Evolutionary conservation across 1,139 yeast species (phyloP).

Genomic region (Kluyveromyces marxianus): DNA sequence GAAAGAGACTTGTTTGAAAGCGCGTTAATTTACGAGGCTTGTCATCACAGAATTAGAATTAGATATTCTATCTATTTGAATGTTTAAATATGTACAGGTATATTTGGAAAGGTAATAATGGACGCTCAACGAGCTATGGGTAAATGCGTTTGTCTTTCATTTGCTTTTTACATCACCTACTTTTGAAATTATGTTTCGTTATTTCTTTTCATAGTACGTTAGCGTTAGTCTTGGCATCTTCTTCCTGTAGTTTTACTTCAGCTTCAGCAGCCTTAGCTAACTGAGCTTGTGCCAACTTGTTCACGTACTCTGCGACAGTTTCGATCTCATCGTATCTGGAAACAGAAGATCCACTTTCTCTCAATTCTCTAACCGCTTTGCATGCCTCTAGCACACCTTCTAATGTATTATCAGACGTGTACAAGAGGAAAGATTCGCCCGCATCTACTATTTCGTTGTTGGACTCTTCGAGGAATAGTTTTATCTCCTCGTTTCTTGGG

Average conservation of each 20-base stretch:
- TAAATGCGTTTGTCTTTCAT: background rate
- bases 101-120: background rate
- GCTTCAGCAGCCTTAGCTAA: slow-evolving; percentile 3
- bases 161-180: background rate
- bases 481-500: slow-evolving; percentile 19
- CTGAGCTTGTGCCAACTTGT: slow-evolving; percentile 17
- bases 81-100: slow-evolving; percentile 3
- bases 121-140: background rate
- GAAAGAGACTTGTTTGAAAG: too few relatives aligned
- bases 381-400: slow-evolving; percentile 47
- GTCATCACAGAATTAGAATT: too few relatives aligned
- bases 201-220: background rate
- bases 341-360: slow-evolving; percentile 25
- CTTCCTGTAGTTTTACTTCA: background rate
- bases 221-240: slow-evolving; percentile 1
- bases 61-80: background rate
- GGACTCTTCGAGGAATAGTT: slow-evolving; percentile 17
- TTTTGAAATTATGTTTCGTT: slow-evolving; percentile 2
- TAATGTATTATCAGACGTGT: slow-evolving; percentile 40
- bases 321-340: slow-evolving; percentile 31
- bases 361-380: slow-evolving; percentile 39
- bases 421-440: slow-evolving; percentile 45
- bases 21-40: too few relatives aligned
- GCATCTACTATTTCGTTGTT: slow-evolving; percentile 33
- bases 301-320: slow-evolving; percentile 27